Conservation (phyloP, 176 grass and related monocot species). For the Pontederia crassipes region DNA sequence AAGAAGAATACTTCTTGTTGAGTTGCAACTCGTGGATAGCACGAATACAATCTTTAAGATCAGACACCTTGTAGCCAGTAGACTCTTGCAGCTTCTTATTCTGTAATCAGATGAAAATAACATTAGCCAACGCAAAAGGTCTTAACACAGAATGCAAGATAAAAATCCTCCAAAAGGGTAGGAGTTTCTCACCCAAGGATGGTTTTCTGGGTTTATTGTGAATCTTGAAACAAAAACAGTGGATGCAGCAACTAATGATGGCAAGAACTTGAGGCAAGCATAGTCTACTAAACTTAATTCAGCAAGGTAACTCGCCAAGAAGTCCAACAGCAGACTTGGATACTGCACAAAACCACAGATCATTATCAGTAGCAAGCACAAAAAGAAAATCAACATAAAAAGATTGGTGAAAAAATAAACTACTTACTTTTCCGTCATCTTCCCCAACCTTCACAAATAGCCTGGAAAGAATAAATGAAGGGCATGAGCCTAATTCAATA, state of each 20-base stretch:
- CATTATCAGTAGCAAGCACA: not conserved
- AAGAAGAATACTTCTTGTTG: not conserved
- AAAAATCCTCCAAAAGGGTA: not conserved
- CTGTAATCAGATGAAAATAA: not conserved
- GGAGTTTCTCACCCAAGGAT: constrained; percentile 41
- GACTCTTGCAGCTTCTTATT: not conserved
- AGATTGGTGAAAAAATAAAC: not conserved
- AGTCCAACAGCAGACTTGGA: constrained; percentile 18
- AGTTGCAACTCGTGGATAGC: constrained; percentile 9
- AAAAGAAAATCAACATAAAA: not conserved
- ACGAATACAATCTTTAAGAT: constrained; percentile 1
- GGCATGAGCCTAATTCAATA: not conserved
- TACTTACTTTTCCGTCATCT: constrained; percentile 37
- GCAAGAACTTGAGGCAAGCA: constrained; percentile 35
- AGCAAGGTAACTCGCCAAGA: constrained; percentile 40
- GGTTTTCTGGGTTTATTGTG: constrained; percentile 30
- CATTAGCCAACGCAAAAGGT: too few species aligned
- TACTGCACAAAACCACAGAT: not conserved
- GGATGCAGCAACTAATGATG: constrained; percentile 48
- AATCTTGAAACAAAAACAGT: constrained; percentile 47
- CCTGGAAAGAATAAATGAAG: constrained; percentile 23
- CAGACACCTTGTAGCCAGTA: not conserved
- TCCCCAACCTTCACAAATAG: constrained; percentile 22
- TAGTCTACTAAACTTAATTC: constrained; percentile 57
- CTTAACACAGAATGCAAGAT: not conserved